Evolutionary conservation across 2,329 filamentous ascomycete genomes (phyloP), one percentile per base, ranked within the genome.

Genomic region (Plenodomus biglobosus): DNA sequence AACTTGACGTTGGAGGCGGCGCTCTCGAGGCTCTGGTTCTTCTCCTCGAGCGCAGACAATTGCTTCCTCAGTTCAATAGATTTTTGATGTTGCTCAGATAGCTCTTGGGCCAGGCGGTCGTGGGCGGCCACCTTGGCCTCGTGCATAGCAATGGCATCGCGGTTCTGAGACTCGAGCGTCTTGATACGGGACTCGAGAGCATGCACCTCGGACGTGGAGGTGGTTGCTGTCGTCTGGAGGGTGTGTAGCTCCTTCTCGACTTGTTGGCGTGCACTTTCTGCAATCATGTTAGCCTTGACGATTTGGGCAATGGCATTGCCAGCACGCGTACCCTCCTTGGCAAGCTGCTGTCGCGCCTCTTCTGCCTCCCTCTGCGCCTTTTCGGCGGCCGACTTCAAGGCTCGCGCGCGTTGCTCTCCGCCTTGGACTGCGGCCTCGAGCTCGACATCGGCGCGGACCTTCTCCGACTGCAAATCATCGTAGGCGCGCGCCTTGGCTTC

Each of bases 41-140:
- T 84, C 67, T 96, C 90, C 67, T 97, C 91, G 0, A 96, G 79
- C 15, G 82, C 75, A 0, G 88, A 86, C 40, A 96, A 80, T 65
- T 97, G 89, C 57, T 91, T 90, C 58, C 87, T 86, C 15, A 96
- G 80, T 55, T 90, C 85, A 43, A 95, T 78, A 37, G 88, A 89
- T 70, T 95, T 95, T 65, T 92, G 85, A 66, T 97, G 92, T 63
- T 95, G 90, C 42, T 87, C 83, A 35, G 91, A 86, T 17, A 99
- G 81, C 63, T 99, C 94, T 49, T 91, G 86, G 3, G 90, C 85
- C 2, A 99, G 80, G 51, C 85, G 85, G 59, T 96, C 89, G 68
- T 96, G 90, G 32, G 91, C 88, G 8, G 85, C 84, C 45, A 88
- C 90, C 73, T 96, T 96, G 16, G 90, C 87, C 66, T 97, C 92